phyloP scores from a whole-genome alignment of 2,329 filamentous ascomycete genomes.

The Cryphonectria naterciae region DNA sequence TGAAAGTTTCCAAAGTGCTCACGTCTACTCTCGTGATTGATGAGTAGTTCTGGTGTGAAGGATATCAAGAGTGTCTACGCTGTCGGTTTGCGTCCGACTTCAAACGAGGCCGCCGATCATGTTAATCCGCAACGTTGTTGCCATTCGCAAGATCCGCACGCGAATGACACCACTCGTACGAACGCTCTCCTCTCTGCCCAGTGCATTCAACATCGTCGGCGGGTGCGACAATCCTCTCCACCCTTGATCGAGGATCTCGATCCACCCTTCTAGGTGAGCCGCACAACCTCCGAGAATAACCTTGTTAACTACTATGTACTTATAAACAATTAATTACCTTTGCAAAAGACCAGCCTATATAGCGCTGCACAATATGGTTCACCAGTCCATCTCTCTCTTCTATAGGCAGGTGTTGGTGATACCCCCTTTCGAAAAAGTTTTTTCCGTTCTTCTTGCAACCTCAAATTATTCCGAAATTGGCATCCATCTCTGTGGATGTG shows the following conservation, averaged over 20 bases:
- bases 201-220: not conserved
- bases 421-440: not conserved
- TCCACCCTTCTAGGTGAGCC: not conserved
- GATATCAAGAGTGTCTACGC: too few species aligned
- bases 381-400: not conserved
- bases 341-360: not conserved
- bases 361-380: not conserved
- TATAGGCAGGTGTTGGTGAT: not conserved
- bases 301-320: not conserved
- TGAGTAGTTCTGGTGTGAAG: too few species aligned
- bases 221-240: not conserved
- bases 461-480: not conserved
- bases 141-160: not conserved
- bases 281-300: not conserved
- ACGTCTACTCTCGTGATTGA: too few species aligned
- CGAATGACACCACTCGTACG: not conserved
- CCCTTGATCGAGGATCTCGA: not conserved
- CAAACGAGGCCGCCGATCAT: not conserved
- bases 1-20: too few species aligned
- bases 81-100: too few species aligned
- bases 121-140: not conserved
- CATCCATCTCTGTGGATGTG: conserved; percentile 3
- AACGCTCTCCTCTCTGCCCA: not conserved
- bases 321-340: not conserved
- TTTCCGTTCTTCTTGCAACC: not conserved